Evolutionary conservation across 2,329 filamentous ascomycete species (phyloP).

Genomic region (Cordyceps farinosa): DNA sequence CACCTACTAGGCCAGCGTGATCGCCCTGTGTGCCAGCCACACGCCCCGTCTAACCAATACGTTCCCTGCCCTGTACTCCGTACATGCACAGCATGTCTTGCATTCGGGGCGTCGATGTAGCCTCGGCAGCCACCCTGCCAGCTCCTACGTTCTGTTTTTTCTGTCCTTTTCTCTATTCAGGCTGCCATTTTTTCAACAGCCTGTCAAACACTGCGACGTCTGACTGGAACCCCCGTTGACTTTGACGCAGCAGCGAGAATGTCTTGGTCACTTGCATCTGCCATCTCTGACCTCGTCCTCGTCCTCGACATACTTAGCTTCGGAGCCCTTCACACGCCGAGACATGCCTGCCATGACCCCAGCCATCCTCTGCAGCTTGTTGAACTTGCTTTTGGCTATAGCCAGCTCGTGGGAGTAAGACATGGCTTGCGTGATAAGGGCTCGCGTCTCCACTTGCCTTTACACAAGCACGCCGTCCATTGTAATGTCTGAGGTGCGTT

Average conservation of each 20-base stretch:
- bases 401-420: conserved; percentile 15
- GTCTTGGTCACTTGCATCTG: background rate
- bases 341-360: background rate
- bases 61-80: background rate
- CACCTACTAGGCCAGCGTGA: background rate
- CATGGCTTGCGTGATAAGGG: conserved; percentile 11
- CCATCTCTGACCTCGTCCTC: background rate
- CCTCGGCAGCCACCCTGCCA: conserved; percentile 3
- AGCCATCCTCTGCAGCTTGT: background rate
- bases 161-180: background rate
- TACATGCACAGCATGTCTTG: conserved; percentile 11
- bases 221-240: background rate
- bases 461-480: background rate
- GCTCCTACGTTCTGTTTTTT: background rate
- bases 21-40: conserved; percentile 5
- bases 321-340: background rate
- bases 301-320: background rate
- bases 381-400: conserved; percentile 2
- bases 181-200: background rate
- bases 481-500: background rate
- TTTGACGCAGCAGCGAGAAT: background rate
- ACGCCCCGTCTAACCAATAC: background rate
- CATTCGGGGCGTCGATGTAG: background rate
- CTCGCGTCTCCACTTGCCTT: background rate
- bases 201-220: background rate